Conservation (phyloP, 345 rosid genomes). For the Rhodomyrtus tomentosa region DNA sequence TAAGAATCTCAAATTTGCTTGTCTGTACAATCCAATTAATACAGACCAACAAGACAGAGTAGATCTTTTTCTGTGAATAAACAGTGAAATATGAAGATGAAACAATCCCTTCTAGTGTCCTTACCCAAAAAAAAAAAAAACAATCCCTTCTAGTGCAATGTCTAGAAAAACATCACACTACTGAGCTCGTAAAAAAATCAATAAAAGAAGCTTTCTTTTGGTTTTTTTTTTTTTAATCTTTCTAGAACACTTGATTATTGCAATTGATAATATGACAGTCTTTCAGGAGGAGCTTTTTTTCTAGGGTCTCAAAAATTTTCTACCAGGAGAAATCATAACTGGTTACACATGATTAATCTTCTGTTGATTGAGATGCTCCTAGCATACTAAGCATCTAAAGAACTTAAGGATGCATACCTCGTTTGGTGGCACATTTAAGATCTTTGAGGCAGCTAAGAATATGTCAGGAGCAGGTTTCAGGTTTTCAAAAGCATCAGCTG, state of each 20-base stretch:
- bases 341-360: neutral
- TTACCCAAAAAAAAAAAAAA: too few species aligned
- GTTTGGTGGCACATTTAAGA: conserved; percentile 57
- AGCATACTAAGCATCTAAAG: neutral
- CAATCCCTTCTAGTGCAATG: neutral
- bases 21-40: neutral
- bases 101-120: neutral
- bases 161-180: neutral
- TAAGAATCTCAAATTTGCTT: neutral
- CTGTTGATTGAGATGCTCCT: neutral
- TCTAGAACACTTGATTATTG: neutral
- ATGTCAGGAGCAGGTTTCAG: conserved; percentile 97
- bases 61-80: neutral
- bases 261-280: neutral
- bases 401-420: conserved; percentile 37
- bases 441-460: conserved; percentile 87
- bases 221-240: neutral
- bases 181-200: neutral
- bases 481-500: conserved; percentile 97
- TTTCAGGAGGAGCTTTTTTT: neutral
- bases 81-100: neutral
- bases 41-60: neutral
- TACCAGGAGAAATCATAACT: neutral
- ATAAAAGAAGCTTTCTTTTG: neutral
- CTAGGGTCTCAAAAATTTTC: neutral